Conservation (phyloP, 208 protist genomes). For the Acanthamoeba triangularis region DNA sequence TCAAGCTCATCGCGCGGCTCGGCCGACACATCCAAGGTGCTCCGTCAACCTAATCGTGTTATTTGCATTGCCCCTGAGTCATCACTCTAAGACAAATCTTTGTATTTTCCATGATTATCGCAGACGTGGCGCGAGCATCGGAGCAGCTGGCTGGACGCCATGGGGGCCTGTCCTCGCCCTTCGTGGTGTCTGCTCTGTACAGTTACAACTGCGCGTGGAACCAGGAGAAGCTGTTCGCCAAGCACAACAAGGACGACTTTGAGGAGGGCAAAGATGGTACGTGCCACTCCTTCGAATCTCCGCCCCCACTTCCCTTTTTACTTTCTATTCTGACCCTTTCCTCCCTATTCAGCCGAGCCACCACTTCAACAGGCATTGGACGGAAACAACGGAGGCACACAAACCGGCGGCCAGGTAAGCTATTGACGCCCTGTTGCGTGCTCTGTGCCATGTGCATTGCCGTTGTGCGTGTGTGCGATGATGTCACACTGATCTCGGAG, state of each 20-base stretch:
- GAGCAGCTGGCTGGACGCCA: slow-evolving; percentile 1
- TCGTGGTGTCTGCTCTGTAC: slow-evolving; percentile 24
- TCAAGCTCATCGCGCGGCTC: background rate
- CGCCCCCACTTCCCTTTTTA: too few species aligned
- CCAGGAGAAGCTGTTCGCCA: background rate
- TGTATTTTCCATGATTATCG: background rate
- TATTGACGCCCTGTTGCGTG: too few species aligned
- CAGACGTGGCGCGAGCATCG: slow-evolving; percentile 9
- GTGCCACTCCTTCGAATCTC: background rate
- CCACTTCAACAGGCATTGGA: too few species aligned
- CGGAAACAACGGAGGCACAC: too few species aligned
- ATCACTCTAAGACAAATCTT: too few species aligned
- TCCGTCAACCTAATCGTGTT: background rate
- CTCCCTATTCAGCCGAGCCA: background rate
- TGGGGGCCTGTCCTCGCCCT: background rate
- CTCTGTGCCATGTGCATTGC: too few species aligned
- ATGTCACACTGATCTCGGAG: too few species aligned
- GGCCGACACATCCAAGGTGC: slow-evolving; percentile 22
- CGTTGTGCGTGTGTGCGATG: too few species aligned
- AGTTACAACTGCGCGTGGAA: slow-evolving; percentile 39
- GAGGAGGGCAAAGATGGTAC: background rate
- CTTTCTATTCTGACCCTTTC: background rate
- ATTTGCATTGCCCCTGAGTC: background rate
- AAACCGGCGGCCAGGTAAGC: too few species aligned
- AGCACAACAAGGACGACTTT: background rate